phyloP scores from a whole-genome alignment of 495 filamentous ascomycete genomes.

The Aspergillus affinis region DNA sequence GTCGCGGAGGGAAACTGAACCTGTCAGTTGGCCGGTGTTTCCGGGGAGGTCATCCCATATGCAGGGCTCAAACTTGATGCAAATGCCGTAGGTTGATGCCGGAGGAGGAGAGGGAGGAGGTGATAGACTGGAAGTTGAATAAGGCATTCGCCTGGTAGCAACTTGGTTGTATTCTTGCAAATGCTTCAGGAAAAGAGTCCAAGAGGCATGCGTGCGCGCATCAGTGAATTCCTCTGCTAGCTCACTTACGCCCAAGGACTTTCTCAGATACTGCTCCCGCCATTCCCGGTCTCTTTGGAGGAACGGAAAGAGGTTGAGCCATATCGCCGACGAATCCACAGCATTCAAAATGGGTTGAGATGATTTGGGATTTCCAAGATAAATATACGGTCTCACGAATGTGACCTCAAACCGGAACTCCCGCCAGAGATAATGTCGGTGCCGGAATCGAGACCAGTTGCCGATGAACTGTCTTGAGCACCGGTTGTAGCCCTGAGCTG shows the following conservation, averaged over 20 bases:
- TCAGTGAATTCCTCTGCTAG: background rate
- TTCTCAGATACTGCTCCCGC: background rate
- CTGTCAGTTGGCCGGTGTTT: background rate
- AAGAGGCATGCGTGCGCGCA: conserved; percentile 4
- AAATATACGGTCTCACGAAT: conserved; percentile 5
- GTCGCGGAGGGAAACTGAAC: conserved; percentile 1
- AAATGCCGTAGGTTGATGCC: background rate
- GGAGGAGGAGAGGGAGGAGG: too few species aligned
- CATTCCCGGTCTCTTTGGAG: too few species aligned
- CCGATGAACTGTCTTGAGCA: conserved; percentile 7
- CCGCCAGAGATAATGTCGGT: conserved; percentile 2
- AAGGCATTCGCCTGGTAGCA: background rate
- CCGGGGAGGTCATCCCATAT: conserved; percentile 5
- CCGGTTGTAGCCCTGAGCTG: conserved; percentile 6
- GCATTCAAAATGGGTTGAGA: too few species aligned
- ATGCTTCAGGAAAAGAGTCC: conserved; percentile 5
- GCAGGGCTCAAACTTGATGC: conserved; percentile 5
- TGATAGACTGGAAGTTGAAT: too few species aligned
- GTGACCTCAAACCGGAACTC: conserved; percentile 4
- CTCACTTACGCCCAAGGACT: background rate
- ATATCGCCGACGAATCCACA: too few species aligned
- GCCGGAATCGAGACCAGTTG: conserved; percentile 7
- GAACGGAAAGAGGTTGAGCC: too few species aligned
- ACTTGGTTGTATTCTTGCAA: background rate
- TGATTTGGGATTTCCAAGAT: conserved; percentile 1